Base-by-base conservation (phyloP, 1,139 yeast species). In the Wickerhamiella infanticola region DNA sequence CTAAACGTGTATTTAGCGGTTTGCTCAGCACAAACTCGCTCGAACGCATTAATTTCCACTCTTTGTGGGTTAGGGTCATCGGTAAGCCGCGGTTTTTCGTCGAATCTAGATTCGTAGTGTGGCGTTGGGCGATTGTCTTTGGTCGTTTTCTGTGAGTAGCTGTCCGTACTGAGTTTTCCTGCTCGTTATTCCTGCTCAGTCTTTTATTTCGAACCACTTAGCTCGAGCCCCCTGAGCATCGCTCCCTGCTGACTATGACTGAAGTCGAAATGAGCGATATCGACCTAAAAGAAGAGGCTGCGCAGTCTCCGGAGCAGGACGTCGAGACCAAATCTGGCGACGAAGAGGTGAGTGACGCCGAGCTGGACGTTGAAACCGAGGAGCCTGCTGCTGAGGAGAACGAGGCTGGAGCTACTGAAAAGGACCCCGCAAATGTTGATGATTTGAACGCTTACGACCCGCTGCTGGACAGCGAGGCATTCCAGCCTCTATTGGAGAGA, bases 401-500 rank as follows among this genome's bases (percentile, higher is more conserved):
- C 27, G 26, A 23, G 7, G 26, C 7, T 11, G 39, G 8, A 5
- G 26, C 36, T 4, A 18, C 36, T 3, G 40, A 38, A 11, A 7
- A 24, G 18, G 41, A 39, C 13, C 41, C 41, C 24, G 41, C 35
- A 5, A 39, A 39, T 29, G 35, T 39, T 3, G 41, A 39, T 23
- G 41, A 39, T 23, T 35, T 39, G 5, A 27, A 39, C 11, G 41
- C 13, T 3, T 39, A 39, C 26, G 55, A 53, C 42, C 55, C 55
- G 23, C 37, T 51, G 13, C 47, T 45, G 24, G 55, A 53, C 42
- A 46, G 45, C 35, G 41, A 37, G 24, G 40, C 47, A 36, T 43
- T 54, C 36, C 49, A 49, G 42, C 57, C 57, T 13, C 39, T 54
- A 18, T 48, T 53, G 23, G 55, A 53, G 45, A 55, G 55, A n/a